These are phyloP conservation scores for Corchorus olitorius DNA, from an alignment of 345 rosid species.

Conservation along the genomic window DNA sequence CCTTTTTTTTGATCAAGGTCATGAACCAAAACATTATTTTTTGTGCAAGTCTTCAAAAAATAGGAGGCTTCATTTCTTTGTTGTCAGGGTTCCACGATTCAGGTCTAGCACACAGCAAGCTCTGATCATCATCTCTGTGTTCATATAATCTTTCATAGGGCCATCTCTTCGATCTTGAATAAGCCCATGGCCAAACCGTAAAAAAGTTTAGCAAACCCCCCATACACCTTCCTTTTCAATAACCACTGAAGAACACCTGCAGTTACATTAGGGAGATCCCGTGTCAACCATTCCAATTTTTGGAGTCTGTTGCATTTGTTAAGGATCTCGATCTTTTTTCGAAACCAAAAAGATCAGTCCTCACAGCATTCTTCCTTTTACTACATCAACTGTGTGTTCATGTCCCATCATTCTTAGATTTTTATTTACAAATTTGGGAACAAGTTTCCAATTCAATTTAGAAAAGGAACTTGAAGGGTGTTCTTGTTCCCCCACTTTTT, in stretches of 20 bases:
- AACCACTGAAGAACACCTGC: constrained; percentile 38
- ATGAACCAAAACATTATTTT: constrained; percentile 32
- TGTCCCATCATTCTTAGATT: constrained; percentile 26
- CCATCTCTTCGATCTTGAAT: constrained; percentile 40
- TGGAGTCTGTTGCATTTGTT: constrained; percentile 36
- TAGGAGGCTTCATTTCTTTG: constrained; percentile 42
- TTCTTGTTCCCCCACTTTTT: constrained; percentile 37
- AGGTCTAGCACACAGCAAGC: constrained; percentile 42
- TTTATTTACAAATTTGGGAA: constrained; percentile 26
- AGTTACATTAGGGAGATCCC: constrained; percentile 32
- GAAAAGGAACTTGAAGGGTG: constrained; percentile 33
- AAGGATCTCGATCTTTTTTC: constrained; percentile 31
- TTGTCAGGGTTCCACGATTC: constrained; percentile 34
- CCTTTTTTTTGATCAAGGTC: constrained; percentile 37
- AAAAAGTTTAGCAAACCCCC: constrained; percentile 37
- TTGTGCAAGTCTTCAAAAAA: constrained; percentile 31
- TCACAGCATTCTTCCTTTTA: constrained; percentile 30
- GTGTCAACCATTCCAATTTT: constrained; percentile 24
- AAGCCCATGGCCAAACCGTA: constrained; percentile 36
- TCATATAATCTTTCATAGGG: constrained; percentile 35
- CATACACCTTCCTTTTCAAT: constrained; percentile 40
- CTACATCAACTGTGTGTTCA: constrained; percentile 30
- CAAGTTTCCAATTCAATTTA: constrained; percentile 35
- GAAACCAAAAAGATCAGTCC: constrained; percentile 24
- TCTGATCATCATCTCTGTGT: constrained; percentile 35